Evolutionary conservation across 2,329 filamentous ascomycete species (phyloP).

Genomic region (Beauveria pseudobassiana): DNA sequence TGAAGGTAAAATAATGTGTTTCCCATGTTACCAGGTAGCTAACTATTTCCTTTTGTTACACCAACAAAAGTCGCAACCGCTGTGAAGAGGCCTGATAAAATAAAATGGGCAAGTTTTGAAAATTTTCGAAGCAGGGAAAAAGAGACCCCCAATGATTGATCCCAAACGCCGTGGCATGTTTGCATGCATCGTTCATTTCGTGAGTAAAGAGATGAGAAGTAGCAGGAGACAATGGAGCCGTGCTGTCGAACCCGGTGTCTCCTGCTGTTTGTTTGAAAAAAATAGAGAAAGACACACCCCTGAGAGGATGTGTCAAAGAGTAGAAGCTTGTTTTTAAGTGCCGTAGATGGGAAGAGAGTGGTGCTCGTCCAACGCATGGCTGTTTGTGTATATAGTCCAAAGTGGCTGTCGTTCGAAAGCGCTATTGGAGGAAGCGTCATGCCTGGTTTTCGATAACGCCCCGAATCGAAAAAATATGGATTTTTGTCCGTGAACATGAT

Average conservation of each 20-base stretch:
- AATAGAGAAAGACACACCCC: neutral
- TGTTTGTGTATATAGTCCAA: too few species aligned
- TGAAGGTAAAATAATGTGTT: neutral
- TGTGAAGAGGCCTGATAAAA: neutral
- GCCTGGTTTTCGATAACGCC: neutral
- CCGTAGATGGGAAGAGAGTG: neutral
- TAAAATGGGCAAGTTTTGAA: neutral
- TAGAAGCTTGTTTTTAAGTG: neutral
- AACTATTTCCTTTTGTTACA: neutral
- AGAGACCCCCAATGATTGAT: neutral
- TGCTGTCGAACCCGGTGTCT: slow-evolving; percentile 3
- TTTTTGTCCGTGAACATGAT: neutral
- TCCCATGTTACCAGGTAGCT: neutral
- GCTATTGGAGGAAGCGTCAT: neutral
- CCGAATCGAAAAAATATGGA: neutral
- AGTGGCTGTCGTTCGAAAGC: neutral
- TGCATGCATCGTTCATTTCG: slow-evolving; percentile 9
- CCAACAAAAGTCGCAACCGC: neutral
- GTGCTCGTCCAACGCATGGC: neutral
- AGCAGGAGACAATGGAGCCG: neutral
- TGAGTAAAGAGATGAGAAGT: neutral
- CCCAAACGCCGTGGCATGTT: slow-evolving; percentile 3
- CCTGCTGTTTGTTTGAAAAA: neutral
- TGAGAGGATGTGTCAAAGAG: neutral
- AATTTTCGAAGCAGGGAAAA: neutral